These are phyloP conservation scores for Xylariaceae sp. DNA, from an alignment of 2,329 filamentous ascomycete species.

Conservation along the genomic window DNA sequence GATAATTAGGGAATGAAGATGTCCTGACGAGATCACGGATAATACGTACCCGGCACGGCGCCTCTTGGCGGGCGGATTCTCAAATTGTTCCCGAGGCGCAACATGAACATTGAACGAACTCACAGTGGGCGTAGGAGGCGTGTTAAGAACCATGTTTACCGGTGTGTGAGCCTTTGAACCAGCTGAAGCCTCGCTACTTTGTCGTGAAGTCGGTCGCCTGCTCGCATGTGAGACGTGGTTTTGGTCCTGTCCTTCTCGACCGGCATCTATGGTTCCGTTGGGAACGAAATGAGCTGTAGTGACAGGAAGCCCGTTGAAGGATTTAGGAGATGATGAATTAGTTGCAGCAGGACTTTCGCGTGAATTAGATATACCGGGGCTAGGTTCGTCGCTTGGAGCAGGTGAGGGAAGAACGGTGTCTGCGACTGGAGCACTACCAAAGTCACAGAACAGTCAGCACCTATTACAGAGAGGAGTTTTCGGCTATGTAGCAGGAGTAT, in stretches of 20 bases:
- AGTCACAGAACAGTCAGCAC: slow-evolving; percentile 5
- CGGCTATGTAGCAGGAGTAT: neutral
- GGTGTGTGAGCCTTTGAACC: slow-evolving; percentile 13
- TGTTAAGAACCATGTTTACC: slow-evolving; percentile 29
- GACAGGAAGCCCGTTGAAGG: slow-evolving; percentile 24
- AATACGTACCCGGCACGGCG: slow-evolving; percentile 31
- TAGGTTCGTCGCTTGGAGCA: slow-evolving; percentile 63
- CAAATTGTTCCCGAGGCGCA: slow-evolving; percentile 7
- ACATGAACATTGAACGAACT: slow-evolving; percentile 4
- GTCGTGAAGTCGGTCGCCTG: slow-evolving; percentile 14
- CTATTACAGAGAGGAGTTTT: neutral
- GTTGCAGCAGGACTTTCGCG: slow-evolving; percentile 39
- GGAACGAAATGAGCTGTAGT: slow-evolving; percentile 35
- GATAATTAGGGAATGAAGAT: no score
- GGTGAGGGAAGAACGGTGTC: slow-evolving; percentile 60
- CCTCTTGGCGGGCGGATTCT: slow-evolving; percentile 30
- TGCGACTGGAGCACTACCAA: slow-evolving; percentile 21
- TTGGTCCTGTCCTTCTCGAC: slow-evolving; percentile 9
- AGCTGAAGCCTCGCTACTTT: slow-evolving; percentile 11
- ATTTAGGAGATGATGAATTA: slow-evolving; percentile 35
- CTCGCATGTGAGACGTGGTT: slow-evolving; percentile 6
- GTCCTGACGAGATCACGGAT: no score
- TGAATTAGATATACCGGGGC: slow-evolving; percentile 44
- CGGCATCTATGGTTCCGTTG: slow-evolving; percentile 14
- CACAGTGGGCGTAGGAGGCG: slow-evolving; percentile 29